Evolutionary conservation across 306 rosid genomes (phyloP).

Genomic region (Trifolium repens): DNA sequence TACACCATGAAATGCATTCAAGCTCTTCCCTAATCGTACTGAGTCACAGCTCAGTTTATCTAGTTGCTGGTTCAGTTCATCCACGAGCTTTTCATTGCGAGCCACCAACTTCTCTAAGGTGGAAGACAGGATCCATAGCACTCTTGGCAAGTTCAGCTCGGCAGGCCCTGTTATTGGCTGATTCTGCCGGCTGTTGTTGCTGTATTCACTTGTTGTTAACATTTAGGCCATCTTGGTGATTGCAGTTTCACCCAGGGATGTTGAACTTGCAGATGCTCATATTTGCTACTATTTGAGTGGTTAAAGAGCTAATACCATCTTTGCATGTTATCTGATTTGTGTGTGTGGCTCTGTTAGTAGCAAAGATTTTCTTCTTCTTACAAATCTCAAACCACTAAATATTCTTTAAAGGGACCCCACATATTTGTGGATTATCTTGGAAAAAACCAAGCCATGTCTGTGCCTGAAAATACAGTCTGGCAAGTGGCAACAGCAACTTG

Average conservation of each 20-base stretch:
- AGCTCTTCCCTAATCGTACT: constrained; percentile 55
- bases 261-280: constrained; percentile 7
- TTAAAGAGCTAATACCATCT: constrained; percentile 33
- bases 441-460: constrained; percentile 24
- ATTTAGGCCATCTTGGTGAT: constrained; percentile 60
- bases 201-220: constrained; percentile 54
- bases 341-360: constrained; percentile 43
- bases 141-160: constrained; percentile 68
- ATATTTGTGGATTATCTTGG: constrained; percentile 19
- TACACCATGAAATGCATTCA: constrained; percentile 78
- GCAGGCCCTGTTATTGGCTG: constrained; percentile 54
- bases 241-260: constrained; percentile 30
- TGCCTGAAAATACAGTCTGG: constrained; percentile 42
- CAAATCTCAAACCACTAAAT: constrained; percentile 41
- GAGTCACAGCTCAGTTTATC: constrained; percentile 46
- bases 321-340: constrained; percentile 48
- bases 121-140: constrained; percentile 66
- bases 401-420: constrained; percentile 49
- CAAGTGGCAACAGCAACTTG: constrained; percentile 35
- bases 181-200: constrained; percentile 51
- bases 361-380: constrained; percentile 7
- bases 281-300: constrained; percentile 47
- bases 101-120: constrained; percentile 70
- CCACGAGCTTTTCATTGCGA: constrained; percentile 65
- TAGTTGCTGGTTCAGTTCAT: constrained; percentile 46